These are phyloP conservation scores for Pythium chondricola DNA, from an alignment of 352 stramenopile genomes.

Conservation along the genomic window DNA sequence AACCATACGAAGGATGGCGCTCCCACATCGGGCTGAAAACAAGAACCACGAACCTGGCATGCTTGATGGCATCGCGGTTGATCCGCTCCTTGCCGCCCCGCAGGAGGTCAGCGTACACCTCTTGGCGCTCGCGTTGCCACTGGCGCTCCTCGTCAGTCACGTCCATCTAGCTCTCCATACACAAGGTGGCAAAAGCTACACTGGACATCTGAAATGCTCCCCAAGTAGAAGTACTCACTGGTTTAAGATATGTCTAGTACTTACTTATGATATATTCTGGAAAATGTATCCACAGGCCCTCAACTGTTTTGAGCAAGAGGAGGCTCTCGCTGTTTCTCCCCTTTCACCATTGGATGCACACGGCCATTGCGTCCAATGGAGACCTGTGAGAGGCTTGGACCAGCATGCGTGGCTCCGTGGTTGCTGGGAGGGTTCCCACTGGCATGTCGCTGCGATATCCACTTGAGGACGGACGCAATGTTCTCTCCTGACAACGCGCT, in stretches of 20 bases:
- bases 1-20: neutral
- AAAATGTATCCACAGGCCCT: too few relatives aligned
- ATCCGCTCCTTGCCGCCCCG: constrained; percentile 6
- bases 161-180: constrained; percentile 6
- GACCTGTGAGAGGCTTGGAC: constrained; percentile 8
- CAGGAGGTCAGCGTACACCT: constrained; percentile 12
- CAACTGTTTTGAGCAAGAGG: too few relatives aligned
- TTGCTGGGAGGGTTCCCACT: constrained; percentile 15
- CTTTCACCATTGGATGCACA: too few relatives aligned
- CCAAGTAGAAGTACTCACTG: too few relatives aligned
- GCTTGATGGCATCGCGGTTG: constrained; percentile 16
- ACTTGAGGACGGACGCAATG: constrained; percentile 44
- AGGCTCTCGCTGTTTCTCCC: too few relatives aligned
- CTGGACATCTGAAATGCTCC: too few relatives aligned
- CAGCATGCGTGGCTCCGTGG: neutral
- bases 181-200: too few relatives aligned
- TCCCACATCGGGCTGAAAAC: neutral
- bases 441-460: constrained; percentile 37
- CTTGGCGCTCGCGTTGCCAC: constrained; percentile 13
- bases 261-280: too few relatives aligned
- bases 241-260: too few relatives aligned
- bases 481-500: constrained; percentile 60
- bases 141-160: constrained; percentile 8
- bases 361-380: too few relatives aligned
- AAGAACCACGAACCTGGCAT: constrained; percentile 8